These are phyloP conservation scores for Colletotrichum somersetense DNA, from an alignment of 2,329 filamentous ascomycete species.

Conservation along the genomic window DNA sequence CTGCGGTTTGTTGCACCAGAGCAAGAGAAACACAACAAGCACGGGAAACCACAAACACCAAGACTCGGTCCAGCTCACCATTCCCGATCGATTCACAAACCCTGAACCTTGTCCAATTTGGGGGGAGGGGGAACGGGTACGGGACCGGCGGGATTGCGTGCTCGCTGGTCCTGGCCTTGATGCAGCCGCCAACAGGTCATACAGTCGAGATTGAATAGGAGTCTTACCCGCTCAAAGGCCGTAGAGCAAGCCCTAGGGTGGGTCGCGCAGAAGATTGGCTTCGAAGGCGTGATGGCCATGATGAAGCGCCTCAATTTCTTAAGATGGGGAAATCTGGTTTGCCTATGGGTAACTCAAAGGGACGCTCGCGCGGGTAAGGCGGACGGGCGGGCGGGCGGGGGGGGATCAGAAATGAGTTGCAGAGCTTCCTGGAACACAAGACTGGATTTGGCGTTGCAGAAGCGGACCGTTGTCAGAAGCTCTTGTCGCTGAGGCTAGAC, in stretches of 20 bases:
- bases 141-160: slow-evolving; percentile 24
- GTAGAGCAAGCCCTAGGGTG: slow-evolving; percentile 96
- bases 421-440: slow-evolving; percentile 28
- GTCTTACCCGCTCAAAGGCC: slow-evolving; percentile 89
- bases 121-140: background rate
- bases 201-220: slow-evolving; percentile 24
- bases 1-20: slow-evolving; percentile 5
- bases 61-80: background rate
- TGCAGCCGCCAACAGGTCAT: slow-evolving; percentile 18
- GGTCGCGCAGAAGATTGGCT: slow-evolving; percentile 90
- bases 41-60: slow-evolving; percentile 5
- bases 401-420: slow-evolving; percentile 26
- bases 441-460: background rate
- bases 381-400: slow-evolving; percentile 18
- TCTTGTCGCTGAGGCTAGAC: slow-evolving; percentile 32
- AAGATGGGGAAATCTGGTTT: slow-evolving; percentile 29
- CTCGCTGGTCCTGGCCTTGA: slow-evolving; percentile 7
- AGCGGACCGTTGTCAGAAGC: slow-evolving; percentile 37
- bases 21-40: background rate
- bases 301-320: slow-evolving; percentile 34
- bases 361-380: slow-evolving; percentile 24
- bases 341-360: slow-evolving; percentile 23
- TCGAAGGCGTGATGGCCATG: slow-evolving; percentile 68
- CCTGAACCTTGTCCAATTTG: slow-evolving; percentile 38
- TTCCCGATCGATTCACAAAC: slow-evolving; percentile 22